Conservation (phyloP, 192 early-diverging fungal species). For the Podila horticola region DNA sequence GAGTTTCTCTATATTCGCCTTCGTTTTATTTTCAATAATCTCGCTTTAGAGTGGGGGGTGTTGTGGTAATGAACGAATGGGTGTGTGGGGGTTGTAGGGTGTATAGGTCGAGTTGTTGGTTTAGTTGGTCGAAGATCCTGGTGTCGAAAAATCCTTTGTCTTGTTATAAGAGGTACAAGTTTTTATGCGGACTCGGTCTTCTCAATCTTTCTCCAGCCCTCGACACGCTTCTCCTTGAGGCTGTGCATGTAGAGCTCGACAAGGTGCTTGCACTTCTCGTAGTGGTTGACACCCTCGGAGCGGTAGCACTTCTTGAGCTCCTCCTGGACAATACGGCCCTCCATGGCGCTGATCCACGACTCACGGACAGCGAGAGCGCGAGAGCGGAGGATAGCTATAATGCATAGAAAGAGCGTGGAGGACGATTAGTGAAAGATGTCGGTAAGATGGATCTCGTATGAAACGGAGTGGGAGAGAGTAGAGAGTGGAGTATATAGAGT, state of each 20-base stretch:
- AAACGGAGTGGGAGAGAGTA: too few species aligned
- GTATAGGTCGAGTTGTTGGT: too few species aligned
- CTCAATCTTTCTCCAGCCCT: constrained; percentile 61
- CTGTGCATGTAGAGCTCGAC: constrained; percentile 82
- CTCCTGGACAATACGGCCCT: constrained; percentile 84
- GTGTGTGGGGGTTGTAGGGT: too few species aligned
- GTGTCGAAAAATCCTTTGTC: not conserved
- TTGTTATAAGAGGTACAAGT: not conserved
- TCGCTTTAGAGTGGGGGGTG: too few species aligned
- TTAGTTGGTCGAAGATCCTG: not conserved
- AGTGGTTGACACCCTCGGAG: constrained; percentile 93
- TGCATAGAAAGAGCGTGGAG: not conserved
- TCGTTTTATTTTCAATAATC: too few species aligned
- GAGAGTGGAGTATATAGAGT: too few species aligned
- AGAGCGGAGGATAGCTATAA: constrained; percentile 68
- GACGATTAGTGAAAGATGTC: not conserved
- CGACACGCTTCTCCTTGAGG: constrained; percentile 64
- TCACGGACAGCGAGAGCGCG: constrained; percentile 85
- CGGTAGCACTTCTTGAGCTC: constrained; percentile 93
- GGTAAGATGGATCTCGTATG: not conserved
- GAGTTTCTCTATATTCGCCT: not conserved
- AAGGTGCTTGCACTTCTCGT: constrained; percentile 90
- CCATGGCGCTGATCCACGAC: constrained; percentile 92
- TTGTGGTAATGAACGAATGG: too few species aligned
- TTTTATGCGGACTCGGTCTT: constrained; percentile 49